These are phyloP conservation scores for Hygrophorus russula DNA, from an alignment of 768 basidiomycete species.

Conservation along the genomic window DNA sequence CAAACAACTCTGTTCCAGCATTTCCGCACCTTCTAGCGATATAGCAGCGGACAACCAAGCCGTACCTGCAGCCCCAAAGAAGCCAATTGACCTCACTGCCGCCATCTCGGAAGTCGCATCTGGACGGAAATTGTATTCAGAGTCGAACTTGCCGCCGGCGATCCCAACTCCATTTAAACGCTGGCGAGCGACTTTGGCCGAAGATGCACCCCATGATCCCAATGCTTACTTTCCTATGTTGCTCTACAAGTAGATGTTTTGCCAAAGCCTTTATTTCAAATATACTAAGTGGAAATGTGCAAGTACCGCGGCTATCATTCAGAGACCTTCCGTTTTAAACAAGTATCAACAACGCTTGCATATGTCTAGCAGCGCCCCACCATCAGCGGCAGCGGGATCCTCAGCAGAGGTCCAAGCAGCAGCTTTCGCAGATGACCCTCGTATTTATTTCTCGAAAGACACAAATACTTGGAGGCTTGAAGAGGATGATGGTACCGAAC, in stretches of 20 bases:
- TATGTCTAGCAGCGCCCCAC: constrained; percentile 37
- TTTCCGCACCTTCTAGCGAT: constrained; percentile 38
- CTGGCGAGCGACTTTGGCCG: constrained; percentile 65
- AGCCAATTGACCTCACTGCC: constrained; percentile 50
- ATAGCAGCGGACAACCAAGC: constrained; percentile 24
- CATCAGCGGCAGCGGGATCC: constrained; percentile 40
- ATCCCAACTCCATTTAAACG: constrained; percentile 57
- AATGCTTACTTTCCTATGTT: constrained; percentile 79
- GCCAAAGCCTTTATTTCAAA: not conserved
- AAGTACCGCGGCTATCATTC: no score
- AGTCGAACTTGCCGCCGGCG: constrained; percentile 59
- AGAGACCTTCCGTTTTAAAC: constrained; percentile 20
- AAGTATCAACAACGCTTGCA: constrained; percentile 23
- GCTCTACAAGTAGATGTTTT: constrained; percentile 36
- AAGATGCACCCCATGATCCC: constrained; percentile 75
- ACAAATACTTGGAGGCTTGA: constrained; percentile 82
- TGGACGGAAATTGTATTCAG: constrained; percentile 44
- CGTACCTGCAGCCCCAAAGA: constrained; percentile 33
- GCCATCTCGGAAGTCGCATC: constrained; percentile 61
- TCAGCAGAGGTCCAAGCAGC: constrained; percentile 46
- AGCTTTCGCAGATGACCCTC: constrained; percentile 71
- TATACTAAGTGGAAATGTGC: not conserved
- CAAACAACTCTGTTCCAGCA: constrained; percentile 23
- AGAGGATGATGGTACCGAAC: constrained; percentile 80
- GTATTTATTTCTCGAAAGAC: constrained; percentile 69